Conservation (phyloP, 2,329 filamentous ascomycete genomes). For the Corinectria fuckeliana region DNA sequence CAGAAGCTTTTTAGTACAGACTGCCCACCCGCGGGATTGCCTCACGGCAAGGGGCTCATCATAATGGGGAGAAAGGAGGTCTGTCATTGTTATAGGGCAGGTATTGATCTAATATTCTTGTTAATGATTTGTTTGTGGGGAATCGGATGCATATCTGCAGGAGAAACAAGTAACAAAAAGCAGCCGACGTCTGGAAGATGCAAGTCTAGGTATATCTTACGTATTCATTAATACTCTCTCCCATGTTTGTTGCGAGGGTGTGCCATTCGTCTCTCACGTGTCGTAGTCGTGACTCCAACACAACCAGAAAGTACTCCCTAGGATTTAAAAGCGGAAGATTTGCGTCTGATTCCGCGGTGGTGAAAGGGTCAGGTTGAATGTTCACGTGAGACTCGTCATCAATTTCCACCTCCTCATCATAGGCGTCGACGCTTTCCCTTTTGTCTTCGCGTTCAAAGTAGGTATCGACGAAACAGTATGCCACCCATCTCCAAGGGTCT, state of each 20-base stretch:
- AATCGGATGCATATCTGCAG: too few species aligned
- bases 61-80: neutral
- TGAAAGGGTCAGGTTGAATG: neutral
- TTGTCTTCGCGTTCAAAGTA: neutral
- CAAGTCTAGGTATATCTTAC: neutral
- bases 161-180: too few species aligned
- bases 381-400: too few species aligned
- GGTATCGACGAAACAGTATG: constrained; percentile 16
- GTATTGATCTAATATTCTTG: neutral
- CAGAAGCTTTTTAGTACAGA: neutral
- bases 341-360: neutral
- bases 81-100: neutral
- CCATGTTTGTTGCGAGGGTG: neutral
- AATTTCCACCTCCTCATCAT: neutral
- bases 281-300: neutral
- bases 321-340: neutral
- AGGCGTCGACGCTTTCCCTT: neutral
- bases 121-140: neutral
- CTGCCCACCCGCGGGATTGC: neutral
- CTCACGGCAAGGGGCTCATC: neutral
- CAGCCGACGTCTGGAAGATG: too few species aligned
- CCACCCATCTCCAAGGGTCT: neutral
- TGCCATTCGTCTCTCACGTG: neutral
- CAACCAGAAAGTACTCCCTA: neutral
- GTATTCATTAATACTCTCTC: neutral